These are phyloP conservation scores for Lachancea meyersii DNA, from an alignment of 805 yeast species.

Conservation along the genomic window DNA sequence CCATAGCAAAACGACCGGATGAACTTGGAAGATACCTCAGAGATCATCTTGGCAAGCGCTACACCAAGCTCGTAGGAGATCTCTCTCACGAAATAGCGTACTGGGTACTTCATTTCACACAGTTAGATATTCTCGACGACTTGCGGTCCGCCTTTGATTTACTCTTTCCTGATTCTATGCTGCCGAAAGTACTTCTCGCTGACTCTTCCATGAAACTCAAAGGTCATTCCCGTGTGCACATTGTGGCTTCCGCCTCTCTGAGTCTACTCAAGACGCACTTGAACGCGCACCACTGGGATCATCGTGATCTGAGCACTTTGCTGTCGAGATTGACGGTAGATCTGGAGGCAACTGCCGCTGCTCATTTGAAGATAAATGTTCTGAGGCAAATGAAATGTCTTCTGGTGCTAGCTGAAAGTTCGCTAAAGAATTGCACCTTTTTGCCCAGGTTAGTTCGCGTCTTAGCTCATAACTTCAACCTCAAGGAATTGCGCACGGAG, in stretches of 20 bases:
- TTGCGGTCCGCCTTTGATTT: background rate
- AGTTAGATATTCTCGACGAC: constrained; percentile 3
- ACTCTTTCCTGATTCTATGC: background rate
- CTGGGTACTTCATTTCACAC: constrained; percentile 9
- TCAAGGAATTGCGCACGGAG: constrained; percentile 15
- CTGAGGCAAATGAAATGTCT: constrained; percentile 19
- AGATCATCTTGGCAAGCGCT: constrained; percentile 12
- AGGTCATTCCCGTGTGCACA: constrained; percentile 10
- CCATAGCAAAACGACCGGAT: constrained; percentile 11
- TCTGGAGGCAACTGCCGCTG: background rate
- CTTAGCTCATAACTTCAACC: constrained; percentile 12
- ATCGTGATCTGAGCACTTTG: constrained; percentile 13
- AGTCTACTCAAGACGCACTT: constrained; percentile 7
- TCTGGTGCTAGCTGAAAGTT: constrained; percentile 12
- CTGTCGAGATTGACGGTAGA: constrained; percentile 13
- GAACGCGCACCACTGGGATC: background rate
- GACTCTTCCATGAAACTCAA: background rate
- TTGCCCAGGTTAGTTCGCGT: constrained; percentile 8
- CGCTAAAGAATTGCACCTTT: constrained; percentile 4
- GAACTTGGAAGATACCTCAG: constrained; percentile 10
- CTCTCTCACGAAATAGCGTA: constrained; percentile 7
- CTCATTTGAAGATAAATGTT: constrained; percentile 1
- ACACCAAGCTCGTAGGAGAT: background rate
- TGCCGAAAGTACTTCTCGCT: background rate
- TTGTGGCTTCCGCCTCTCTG: constrained; percentile 9